Conservation (phyloP, 2,329 filamentous ascomycete genomes). For the Aspergillus alliaceus region DNA sequence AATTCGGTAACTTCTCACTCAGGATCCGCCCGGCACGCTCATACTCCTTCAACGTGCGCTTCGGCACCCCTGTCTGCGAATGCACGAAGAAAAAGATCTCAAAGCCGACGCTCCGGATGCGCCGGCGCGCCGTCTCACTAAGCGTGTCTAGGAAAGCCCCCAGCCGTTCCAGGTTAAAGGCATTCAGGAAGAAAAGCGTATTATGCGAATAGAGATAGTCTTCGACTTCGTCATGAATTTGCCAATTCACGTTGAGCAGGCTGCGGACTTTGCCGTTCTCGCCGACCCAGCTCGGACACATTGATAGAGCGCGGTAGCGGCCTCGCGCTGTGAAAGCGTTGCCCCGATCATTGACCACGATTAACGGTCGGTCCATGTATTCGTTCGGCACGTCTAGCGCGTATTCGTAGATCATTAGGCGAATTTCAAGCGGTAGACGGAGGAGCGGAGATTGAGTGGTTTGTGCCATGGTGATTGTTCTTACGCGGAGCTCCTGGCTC, state of each 20-base stretch:
- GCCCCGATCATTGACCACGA: constrained; percentile 34
- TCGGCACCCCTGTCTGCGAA: constrained; percentile 32
- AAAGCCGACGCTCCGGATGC: constrained; percentile 37
- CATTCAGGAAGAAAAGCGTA: constrained; percentile 38
- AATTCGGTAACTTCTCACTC: constrained; percentile 25
- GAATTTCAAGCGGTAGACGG: constrained; percentile 30
- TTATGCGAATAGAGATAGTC: constrained; percentile 34
- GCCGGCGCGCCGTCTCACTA: constrained; percentile 29
- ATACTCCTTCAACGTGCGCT: constrained; percentile 33
- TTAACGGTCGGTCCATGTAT: constrained; percentile 32
- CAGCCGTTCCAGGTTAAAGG: constrained; percentile 31
- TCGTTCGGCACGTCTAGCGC: constrained; percentile 31
- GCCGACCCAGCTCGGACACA: constrained; percentile 35
- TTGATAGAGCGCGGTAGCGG: constrained; percentile 31
- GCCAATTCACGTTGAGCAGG: constrained; percentile 32
- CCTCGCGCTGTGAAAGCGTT: constrained; percentile 32
- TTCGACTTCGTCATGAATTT: constrained; percentile 38
- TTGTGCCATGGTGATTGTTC: not conserved
- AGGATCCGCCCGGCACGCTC: constrained; percentile 27
- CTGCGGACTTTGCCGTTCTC: constrained; percentile 32
- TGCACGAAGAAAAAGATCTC: constrained; percentile 40
- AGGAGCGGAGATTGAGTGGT: constrained; percentile 19
- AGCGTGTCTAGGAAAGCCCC: constrained; percentile 34
- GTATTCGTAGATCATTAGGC: constrained; percentile 37
- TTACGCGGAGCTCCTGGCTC: not conserved